Conservation (phyloP, 441 rosid species). For the Macaranga tanarius region DNA sequence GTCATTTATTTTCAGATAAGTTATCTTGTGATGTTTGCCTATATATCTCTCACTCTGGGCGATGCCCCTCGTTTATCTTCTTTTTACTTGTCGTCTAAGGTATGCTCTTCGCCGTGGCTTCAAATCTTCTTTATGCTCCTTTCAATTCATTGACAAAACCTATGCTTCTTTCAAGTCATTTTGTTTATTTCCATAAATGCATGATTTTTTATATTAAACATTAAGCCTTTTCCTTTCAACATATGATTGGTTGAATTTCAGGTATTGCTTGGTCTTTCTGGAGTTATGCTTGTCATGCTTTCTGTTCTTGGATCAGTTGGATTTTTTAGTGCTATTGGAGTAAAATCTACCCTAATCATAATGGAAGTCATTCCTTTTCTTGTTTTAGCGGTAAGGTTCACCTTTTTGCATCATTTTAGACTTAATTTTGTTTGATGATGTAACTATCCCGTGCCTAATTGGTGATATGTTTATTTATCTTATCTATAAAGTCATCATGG, state of each 20-base stretch:
- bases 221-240: slow-evolving; percentile 7
- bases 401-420: slow-evolving; percentile 19
- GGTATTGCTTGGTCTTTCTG: slow-evolving; percentile 94
- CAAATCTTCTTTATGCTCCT: neutral
- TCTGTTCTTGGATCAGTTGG: slow-evolving; percentile 98
- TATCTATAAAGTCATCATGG: neutral
- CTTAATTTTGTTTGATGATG: slow-evolving; percentile 12
- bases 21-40: slow-evolving; percentile 98
- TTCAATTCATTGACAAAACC: neutral
- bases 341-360: slow-evolving; percentile 94
- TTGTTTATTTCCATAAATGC: neutral
- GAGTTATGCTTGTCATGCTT: slow-evolving; percentile 96
- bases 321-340: slow-evolving; percentile 92
- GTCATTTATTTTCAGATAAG: slow-evolving; percentile 64
- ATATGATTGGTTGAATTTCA: slow-evolving; percentile 39
- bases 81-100: slow-evolving; percentile 89
- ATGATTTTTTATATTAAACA: slow-evolving; percentile 1
- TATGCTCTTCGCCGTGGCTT: slow-evolving; percentile 29
- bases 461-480: neutral
- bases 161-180: neutral
- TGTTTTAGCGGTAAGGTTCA: slow-evolving; percentile 88
- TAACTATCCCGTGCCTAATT: slow-evolving; percentile 5
- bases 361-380: slow-evolving; percentile 99
- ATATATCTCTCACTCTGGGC: slow-evolving; percentile 90
- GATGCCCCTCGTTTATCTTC: slow-evolving; percentile 69